These are phyloP conservation scores for Penicillium concentricum DNA, from an alignment of 2,329 filamentous ascomycete species.

Conservation along the genomic window DNA sequence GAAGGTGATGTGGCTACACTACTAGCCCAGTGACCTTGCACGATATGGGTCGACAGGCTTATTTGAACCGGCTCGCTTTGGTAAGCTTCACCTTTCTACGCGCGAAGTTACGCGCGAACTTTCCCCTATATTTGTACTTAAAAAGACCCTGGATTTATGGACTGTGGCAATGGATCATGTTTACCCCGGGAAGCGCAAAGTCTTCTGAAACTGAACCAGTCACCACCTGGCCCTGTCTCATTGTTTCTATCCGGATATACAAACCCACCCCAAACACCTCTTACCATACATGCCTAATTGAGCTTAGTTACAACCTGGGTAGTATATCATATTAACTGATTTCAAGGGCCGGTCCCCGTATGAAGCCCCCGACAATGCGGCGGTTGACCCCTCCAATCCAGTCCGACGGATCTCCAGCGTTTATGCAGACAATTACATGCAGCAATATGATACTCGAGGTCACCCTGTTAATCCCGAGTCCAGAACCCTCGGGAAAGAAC, in stretches of 20 bases:
- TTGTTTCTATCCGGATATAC: background rate
- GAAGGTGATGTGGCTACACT: conserved; percentile 6
- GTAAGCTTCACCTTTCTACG: conserved; percentile 33
- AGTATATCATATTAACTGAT: conserved; percentile 20
- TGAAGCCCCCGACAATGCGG: conserved; percentile 39
- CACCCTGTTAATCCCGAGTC: conserved; percentile 48
- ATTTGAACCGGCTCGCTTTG: conserved; percentile 47
- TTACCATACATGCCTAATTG: background rate
- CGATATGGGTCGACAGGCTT: conserved; percentile 47
- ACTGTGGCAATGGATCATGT: background rate
- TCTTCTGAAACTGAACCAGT: background rate
- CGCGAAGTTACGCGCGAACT: background rate
- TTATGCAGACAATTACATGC: conserved; percentile 45
- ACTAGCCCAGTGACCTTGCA: conserved; percentile 1
- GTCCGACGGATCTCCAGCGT: conserved; percentile 26
- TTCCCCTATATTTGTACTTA: background rate
- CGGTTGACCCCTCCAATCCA: conserved; percentile 20
- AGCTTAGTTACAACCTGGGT: background rate
- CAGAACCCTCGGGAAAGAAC: conserved; percentile 38
- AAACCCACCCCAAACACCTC: background rate
- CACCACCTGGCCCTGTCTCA: background rate
- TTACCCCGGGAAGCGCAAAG: background rate
- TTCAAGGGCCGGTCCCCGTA: conserved; percentile 48
- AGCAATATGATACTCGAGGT: conserved; percentile 49
- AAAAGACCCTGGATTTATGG: background rate